phyloP scores from a whole-genome alignment of 345 rosid species.

The Cardamine occulta region DNA sequence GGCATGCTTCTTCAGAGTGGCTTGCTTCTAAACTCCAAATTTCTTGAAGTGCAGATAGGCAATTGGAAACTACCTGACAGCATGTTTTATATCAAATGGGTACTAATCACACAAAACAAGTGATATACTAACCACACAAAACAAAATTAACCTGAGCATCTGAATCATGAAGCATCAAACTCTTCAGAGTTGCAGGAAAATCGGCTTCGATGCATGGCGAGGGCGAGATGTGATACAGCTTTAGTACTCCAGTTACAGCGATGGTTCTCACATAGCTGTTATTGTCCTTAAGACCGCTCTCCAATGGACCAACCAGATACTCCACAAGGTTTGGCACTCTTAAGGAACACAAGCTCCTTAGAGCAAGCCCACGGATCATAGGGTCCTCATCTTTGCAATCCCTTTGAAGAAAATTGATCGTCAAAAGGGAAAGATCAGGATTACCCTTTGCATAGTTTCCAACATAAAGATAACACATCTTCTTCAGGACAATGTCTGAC shows the following conservation, averaged over 20 bases:
- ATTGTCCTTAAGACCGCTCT: slow-evolving; percentile 74
- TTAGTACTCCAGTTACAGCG: slow-evolving; percentile 87
- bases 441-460: slow-evolving; percentile 97
- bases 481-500: slow-evolving; percentile 96
- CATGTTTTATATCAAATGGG: slow-evolving; percentile 22
- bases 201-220: slow-evolving; percentile 85
- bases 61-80: slow-evolving; percentile 84
- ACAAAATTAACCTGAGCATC: slow-evolving; percentile 74
- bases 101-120: slow-evolving; percentile 15
- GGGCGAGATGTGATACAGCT: slow-evolving; percentile 89
- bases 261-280: slow-evolving; percentile 88
- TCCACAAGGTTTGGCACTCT: slow-evolving; percentile 92
- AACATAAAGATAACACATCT: slow-evolving; percentile 96
- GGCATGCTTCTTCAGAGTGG: slow-evolving; percentile 84
- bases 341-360: slow-evolving; percentile 87
- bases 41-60: slow-evolving; percentile 92
- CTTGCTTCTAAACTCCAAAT: slow-evolving; percentile 88
- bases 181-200: slow-evolving; percentile 77
- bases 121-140: slow-evolving; percentile 2
- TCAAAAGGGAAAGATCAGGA: slow-evolving; percentile 89
- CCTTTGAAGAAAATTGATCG: slow-evolving; percentile 94
- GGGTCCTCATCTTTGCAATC: slow-evolving; percentile 98
- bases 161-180: slow-evolving; percentile 82
- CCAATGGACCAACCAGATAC: slow-evolving; percentile 95
- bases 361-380: slow-evolving; percentile 94